Evolutionary conservation across 2,329 filamentous ascomycete species (phyloP), one percentile per base, ranked within the genome.

Genomic region (Lizonia empirigonia): DNA sequence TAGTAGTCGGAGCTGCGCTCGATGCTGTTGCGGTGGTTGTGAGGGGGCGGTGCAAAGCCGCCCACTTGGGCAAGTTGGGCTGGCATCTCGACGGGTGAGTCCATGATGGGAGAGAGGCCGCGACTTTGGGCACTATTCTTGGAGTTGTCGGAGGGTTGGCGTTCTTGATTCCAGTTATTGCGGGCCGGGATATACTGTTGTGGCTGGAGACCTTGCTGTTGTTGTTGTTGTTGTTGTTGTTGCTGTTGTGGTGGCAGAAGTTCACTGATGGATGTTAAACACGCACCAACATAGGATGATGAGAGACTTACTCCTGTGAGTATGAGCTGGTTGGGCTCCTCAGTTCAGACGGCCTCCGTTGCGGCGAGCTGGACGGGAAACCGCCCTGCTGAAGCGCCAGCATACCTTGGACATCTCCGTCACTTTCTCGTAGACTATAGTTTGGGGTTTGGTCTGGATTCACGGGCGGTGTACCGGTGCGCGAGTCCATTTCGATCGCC

Each of bases 401-500:
- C 86, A 91, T 89, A 42, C 87, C 88, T 46, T 83, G 83, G 46
- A 90, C 85, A 69, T 91, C 88, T 1, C 80, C 81, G 65, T 91
- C 87, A 59, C 83, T 88, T 44, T 89, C 86, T 39, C 77, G 70
- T 22, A 80, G 50, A 5, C 76, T 77, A 41, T 76, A 79, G 36
- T 67, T 68, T 15, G 57, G 58, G 19, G 20, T 48, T 15, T 36
- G 42, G 47, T 56, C 56, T 22, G 39, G 45, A 18, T 47, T 53
- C 13, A 55, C 39, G 7, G 62, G 60, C 37, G 68, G 69, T 30
- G 68, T 66, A 7, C 66, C 68, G 19, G 52, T 63, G 39, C 80
- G 78, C 26, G 87, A 85, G 69, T 92, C 87, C 89, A 95, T 92
- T 70, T 94, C 91, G 44, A 91, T 82, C 2, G 88, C 85, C 65